Evolutionary conservation across 306 rosid genomes (phyloP), one percentile per base, ranked within the genome.

Genomic region (Sesbania bispinosa): DNA sequence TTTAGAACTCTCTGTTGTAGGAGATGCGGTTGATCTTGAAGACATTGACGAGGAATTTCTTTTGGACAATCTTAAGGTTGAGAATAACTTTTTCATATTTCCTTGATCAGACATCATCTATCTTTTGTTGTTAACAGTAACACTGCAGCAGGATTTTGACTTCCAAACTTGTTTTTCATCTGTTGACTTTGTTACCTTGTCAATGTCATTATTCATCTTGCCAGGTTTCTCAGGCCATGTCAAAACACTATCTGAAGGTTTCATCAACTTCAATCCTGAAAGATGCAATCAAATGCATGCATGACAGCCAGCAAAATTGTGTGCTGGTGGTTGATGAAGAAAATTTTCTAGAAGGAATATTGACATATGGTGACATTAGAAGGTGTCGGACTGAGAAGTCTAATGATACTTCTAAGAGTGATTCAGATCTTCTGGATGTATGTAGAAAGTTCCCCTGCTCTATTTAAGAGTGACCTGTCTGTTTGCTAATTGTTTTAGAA

Each of bases 221-320:
- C 54, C 79, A 94, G 99, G 97, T 88, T 80, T 89, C 86, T 46
- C 88, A 65, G 79, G 95, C 88, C 63, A 91, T 94, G 97, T 86
- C 99, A 48, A 86, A 71, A 58, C 85, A 83, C 62, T 89, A 76
- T 85, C 74, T 80, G 82, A 91, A 85, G 85, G 82, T 91, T 80
- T 71, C 85, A 46, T 81, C 80, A 50, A 71, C 75, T 32, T 48
- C 19, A 67, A 80, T 80, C 63, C 52, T 94, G 71, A 81, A 81
- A 82, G 99, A 89, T 75, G 97, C 95, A 77, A 80, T 77, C 45
- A 81, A 89, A 80, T 59, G 50, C 79, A 80, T 94, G 89, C 86
- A 73, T 53, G 88, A 85, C 55, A 83, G 69, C 70, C 95, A 89
- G 65, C 92, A 82, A 85, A 94, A 81, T 43, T 91, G 93, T 80